Percentiles rank a stretch among this genome's conserved stretches.
phyloP scores from a whole-genome alignment of 2,329 filamentous ascomycete species.

The Phaeophleospora eucalypticola region DNA sequence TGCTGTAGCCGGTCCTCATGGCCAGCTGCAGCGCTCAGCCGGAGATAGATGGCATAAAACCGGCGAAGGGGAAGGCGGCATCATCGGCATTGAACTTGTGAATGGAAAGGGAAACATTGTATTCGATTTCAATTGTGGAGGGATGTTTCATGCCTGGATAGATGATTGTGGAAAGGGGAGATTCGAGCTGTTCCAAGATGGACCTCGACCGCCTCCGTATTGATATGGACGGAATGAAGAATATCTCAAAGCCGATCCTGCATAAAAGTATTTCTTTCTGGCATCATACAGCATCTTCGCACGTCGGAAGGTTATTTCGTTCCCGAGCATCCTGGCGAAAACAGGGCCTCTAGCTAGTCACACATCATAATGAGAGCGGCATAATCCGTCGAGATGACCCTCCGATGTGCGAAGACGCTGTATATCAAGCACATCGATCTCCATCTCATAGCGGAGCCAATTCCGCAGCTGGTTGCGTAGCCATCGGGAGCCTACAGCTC shows the following conservation, averaged over 20 bases:
- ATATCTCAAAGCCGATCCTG: not conserved
- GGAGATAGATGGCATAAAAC: conserved; percentile 67
- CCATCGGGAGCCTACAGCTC: not conserved
- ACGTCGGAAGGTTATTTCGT: too few relatives aligned
- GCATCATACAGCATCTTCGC: too few relatives aligned
- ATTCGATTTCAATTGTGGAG: conserved; percentile 78
- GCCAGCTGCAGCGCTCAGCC: conserved; percentile 71
- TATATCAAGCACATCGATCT: not conserved
- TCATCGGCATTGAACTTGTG: conserved; percentile 71
- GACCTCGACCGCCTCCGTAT: conserved; percentile 3
- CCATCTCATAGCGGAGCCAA: not conserved
- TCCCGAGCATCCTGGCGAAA: too few relatives aligned
- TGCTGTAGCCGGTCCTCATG: conserved; percentile 64
- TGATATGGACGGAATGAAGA: not conserved
- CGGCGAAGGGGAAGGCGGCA: conserved; percentile 77
- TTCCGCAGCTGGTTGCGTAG: conserved; percentile 1
- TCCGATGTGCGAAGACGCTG: too few relatives aligned
- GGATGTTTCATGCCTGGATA: conserved; percentile 80
- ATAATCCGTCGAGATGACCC: too few relatives aligned
- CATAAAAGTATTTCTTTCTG: not conserved
- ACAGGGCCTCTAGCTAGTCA: too few relatives aligned
- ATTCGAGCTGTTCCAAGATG: conserved; percentile 19
- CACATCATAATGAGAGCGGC: too few relatives aligned
- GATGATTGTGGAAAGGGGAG: conserved; percentile 56
- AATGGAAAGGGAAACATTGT: conserved; percentile 55